Evolutionary conservation across 2,329 filamentous ascomycete species (phyloP).

Genomic region (Zymoseptoria passerinii): DNA sequence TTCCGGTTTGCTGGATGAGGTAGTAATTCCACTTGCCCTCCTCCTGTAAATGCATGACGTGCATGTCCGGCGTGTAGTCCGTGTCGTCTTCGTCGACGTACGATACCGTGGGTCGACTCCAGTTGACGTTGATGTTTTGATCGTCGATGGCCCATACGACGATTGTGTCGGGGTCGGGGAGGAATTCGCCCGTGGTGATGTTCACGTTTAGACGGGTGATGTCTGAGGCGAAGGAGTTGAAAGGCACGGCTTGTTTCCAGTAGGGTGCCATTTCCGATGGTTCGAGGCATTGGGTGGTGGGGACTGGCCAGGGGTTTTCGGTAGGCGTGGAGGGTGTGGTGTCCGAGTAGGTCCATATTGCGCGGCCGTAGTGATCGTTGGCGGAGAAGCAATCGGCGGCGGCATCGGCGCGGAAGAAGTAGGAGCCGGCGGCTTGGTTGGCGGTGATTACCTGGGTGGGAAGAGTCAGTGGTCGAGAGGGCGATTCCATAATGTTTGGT

Average conservation of each 20-base stretch:
- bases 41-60: slow-evolving; percentile 35
- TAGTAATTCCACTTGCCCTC: slow-evolving; percentile 24
- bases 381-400: slow-evolving; percentile 25
- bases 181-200: slow-evolving; percentile 23
- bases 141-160: slow-evolving; percentile 35
- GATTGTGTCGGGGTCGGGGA: slow-evolving; percentile 30
- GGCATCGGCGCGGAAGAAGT: slow-evolving; percentile 23
- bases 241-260: slow-evolving; percentile 31
- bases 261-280: slow-evolving; percentile 24
- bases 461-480: not conserved
- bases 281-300: slow-evolving; percentile 26
- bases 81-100: slow-evolving; percentile 37
- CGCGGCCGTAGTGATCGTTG: slow-evolving; percentile 28
- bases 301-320: slow-evolving; percentile 15
- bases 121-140: slow-evolving; percentile 36
- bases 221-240: slow-evolving; percentile 25
- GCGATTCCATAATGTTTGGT: not conserved
- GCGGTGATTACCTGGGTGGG: slow-evolving; percentile 24
- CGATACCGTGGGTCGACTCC: slow-evolving; percentile 38
- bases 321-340: slow-evolving; percentile 18
- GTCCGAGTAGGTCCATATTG: slow-evolving; percentile 30
- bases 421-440: slow-evolving; percentile 22
- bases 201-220: slow-evolving; percentile 29
- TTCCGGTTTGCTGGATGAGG: slow-evolving; percentile 30
- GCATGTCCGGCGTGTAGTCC: slow-evolving; percentile 32